Evolutionary conservation across 176 grass and related monocot genomes (phyloP), one percentile per base, ranked within the genome.

Genomic region (Puya raimondii): DNA sequence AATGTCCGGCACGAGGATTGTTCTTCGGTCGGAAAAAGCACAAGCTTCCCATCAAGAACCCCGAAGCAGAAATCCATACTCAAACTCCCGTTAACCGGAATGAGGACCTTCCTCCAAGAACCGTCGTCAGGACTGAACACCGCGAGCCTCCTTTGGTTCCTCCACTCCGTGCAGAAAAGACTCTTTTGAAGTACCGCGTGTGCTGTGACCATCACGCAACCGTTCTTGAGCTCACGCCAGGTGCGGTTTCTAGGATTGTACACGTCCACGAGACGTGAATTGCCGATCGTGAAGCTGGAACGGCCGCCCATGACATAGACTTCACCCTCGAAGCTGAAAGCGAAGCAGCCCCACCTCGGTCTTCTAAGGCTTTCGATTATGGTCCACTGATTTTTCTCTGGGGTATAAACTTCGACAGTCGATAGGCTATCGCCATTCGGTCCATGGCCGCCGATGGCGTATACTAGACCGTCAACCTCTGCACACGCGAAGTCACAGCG

Each of bases 181-280:
- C 51, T 81, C 26, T 47, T 11, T 18, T 26, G 42, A 2, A 91
- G 48, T 9, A 85, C 59, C 0, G 76, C 88, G 4, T 96, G 83
- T 1, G 88, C 71, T 5, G 85, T 91, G 66, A 91, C 88, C 92
- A 96, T 91, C 47, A 96, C 88, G 2, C 92, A 88, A 2, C 92
- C 92, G 15, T 80, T 87, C 76, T 85, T 96, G 66, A 85, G 73
- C 73, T 86, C 88, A 0, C 61, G 29, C 92, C 92, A 96, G 0
- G 66, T 23, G 12, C 4, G 52, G n/a, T 10, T 33, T 3, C 29
- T 13, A 9, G 83, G 80, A 23, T 72, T 80, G 47, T 91, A 96
- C 10, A 96, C 33, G 33, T 91, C 88, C 0, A 87, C 16, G 2
- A 54, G 80, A 2, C 70, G 85, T 1, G 88, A 82, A 26, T 96